Base-by-base conservation (phyloP, 306 rosid species). In the Cucurbita moschata region DNA sequence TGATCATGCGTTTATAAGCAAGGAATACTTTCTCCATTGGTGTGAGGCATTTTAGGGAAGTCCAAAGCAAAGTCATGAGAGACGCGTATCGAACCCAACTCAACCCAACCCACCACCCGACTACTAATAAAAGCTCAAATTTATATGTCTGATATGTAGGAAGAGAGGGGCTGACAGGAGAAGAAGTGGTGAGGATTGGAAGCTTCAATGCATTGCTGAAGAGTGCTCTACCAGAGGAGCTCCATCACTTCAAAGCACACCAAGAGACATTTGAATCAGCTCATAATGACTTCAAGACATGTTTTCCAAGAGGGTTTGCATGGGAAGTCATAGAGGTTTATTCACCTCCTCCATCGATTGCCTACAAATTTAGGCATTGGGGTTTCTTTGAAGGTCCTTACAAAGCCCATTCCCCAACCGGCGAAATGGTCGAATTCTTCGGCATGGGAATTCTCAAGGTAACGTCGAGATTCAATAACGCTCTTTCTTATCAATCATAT, bases 331-430 rank as follows among this genome's bases (percentile, higher is more conserved):
- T 85, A 4, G 71, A 80, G 3, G 96, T 90, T 37, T 90, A 77
- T 38, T 71, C 80, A 10, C 86, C 86, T 18, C 96, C 94, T 15
- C 96, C 94, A 13, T 76, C 80, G 44, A 90, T 90, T 61, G 79
- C 85, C 6, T 90, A 18, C 83, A 90, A 86, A 81, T 90, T 86
- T 67, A 83, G 94, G 80, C 96, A 90, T 67, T 90, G 96, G 96
- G 96, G 96, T 19, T 83, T 77, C 88, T 90, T 82, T 79, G 94
- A 90, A 76, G 96, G 96, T 5, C 90, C 92, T 61, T 90, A 40
- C 69, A 87, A 84, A 69, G 83, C 75, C 12, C 86, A 78, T 77
- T 55, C 83, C 18, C 96, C 96, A 12, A 86, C 85, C 16, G 87
- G 86, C 0, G 84, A 88, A 5, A 56, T 85, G 19, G 79, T 79